phyloP scores from a whole-genome alignment of 371 early-diverging fungal genomes.

The Lichtheimia corymbifera region DNA sequence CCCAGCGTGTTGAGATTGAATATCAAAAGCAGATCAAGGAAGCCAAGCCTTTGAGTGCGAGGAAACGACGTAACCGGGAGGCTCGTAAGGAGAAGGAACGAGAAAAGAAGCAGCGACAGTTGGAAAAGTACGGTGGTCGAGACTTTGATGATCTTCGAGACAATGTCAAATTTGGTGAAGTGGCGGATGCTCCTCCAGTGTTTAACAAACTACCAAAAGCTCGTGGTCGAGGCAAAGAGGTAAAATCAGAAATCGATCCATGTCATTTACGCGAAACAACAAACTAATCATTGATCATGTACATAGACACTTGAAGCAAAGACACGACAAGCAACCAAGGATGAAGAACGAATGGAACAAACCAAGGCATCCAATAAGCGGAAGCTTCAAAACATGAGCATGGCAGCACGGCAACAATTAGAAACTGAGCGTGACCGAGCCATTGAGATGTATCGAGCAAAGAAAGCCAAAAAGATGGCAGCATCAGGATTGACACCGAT shows the following conservation, averaged over 20 bases:
- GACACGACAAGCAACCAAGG: slow-evolving; percentile 35
- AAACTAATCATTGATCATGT: background rate
- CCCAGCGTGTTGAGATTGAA: slow-evolving; percentile 40
- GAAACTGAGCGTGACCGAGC: slow-evolving; percentile 46
- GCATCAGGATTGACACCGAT: slow-evolving; percentile 31
- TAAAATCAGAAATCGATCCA: slow-evolving; percentile 9
- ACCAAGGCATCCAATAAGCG: slow-evolving; percentile 50
- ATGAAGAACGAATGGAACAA: slow-evolving; percentile 49
- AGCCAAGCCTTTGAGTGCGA: slow-evolving; percentile 32
- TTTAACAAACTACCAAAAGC: slow-evolving; percentile 53
- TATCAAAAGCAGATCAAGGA: slow-evolving; percentile 30
- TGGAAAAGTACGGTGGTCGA: slow-evolving; percentile 38
- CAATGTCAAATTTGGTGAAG: slow-evolving; percentile 60
- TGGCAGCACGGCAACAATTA: slow-evolving; percentile 38
- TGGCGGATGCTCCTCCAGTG: slow-evolving; percentile 57
- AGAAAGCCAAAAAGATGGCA: slow-evolving; percentile 47
- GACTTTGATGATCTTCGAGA: slow-evolving; percentile 59
- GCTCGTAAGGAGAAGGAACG: slow-evolving; percentile 42
- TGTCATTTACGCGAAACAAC: background rate
- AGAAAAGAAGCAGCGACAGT: slow-evolving; percentile 36
- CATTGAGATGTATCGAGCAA: slow-evolving; percentile 48
- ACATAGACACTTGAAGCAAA: slow-evolving; percentile 20
- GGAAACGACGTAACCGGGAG: slow-evolving; percentile 43
- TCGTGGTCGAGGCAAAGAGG: slow-evolving; percentile 42
- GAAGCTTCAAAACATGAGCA: slow-evolving; percentile 46